A percentile compares a stretch with the other conserved stretches of the same genome.
phyloP scores from a whole-genome alignment of 371 early-diverging fungal species.

The Apophysomyces variabilis region DNA sequence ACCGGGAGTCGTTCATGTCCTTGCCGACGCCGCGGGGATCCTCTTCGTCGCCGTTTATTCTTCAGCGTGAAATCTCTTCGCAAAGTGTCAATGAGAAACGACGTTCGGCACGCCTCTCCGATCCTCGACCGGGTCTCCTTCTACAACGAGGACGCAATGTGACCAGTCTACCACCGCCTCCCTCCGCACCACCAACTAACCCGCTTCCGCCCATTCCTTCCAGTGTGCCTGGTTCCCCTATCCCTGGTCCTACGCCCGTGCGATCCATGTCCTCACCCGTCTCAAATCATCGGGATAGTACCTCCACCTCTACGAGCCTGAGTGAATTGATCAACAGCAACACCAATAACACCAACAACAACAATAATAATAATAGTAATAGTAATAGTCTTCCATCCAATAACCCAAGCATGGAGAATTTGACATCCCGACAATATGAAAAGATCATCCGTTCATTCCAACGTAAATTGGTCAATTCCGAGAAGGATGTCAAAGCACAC shows the following conservation, averaged over 20 bases:
- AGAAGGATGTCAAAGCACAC: slow-evolving; percentile 43
- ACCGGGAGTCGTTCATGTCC: not conserved
- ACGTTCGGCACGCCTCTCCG: not conserved
- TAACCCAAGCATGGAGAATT: slow-evolving; percentile 12
- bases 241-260: not conserved
- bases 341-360: not conserved
- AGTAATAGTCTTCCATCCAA: too few species aligned
- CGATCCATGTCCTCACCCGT: not conserved
- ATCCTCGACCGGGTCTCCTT: not conserved
- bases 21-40: not conserved
- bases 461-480: slow-evolving; percentile 43
- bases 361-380: not conserved
- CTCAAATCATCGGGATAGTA: not conserved
- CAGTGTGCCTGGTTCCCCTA: not conserved
- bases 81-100: not conserved
- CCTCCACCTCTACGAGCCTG: not conserved
- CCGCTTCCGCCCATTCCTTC: not conserved
- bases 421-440: slow-evolving; percentile 50
- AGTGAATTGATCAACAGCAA: slow-evolving; percentile 8
- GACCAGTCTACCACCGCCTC: not conserved
- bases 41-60: not conserved
- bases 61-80: not conserved
- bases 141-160: not conserved
- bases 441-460: slow-evolving; percentile 55
- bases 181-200: slow-evolving; percentile 1